Evolutionary conservation across 2,329 filamentous ascomycete species (phyloP).

Genomic region (Trichoderma koningii): DNA sequence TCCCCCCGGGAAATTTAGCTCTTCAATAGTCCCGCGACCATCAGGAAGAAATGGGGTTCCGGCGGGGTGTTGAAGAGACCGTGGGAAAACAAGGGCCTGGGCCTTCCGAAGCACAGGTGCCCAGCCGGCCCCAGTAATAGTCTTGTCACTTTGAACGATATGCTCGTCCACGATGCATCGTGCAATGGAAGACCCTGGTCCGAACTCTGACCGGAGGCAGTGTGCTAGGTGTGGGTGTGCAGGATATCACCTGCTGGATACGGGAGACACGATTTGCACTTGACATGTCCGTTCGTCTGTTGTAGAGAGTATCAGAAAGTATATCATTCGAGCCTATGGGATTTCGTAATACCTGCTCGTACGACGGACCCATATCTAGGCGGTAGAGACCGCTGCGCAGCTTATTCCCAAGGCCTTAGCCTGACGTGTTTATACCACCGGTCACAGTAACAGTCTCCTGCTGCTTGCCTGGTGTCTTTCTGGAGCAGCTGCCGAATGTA

Average conservation of each 20-base stretch:
- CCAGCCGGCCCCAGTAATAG: neutral
- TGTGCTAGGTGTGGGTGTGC: neutral
- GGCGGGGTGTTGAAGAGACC: conserved; percentile 13
- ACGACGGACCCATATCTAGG: too few relatives aligned
- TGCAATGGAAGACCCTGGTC: neutral
- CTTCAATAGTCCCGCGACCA: conserved; percentile 28
- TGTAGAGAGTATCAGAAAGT: neutral
- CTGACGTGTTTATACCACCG: too few relatives aligned
- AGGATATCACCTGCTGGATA: conserved; percentile 20
- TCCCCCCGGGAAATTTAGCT: conserved; percentile 30
- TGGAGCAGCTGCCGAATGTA: neutral
- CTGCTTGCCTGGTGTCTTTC: neutral
- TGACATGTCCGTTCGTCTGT: neutral
- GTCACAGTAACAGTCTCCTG: neutral
- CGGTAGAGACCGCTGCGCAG: neutral
- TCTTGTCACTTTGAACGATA: conserved; percentile 8
- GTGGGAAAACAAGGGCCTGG: conserved; percentile 14
- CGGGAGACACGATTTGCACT: neutral
- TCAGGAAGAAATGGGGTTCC: conserved; percentile 19
- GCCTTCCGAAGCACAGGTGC: conserved; percentile 16
- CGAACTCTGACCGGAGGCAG: neutral
- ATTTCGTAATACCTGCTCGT: neutral
- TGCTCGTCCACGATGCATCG: neutral
- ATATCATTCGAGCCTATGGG: neutral
- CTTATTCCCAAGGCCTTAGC: neutral